These are phyloP conservation scores for Metschnikowia cerradonensis DNA, from an alignment of 805 yeast species.

Conservation along the genomic window DNA sequence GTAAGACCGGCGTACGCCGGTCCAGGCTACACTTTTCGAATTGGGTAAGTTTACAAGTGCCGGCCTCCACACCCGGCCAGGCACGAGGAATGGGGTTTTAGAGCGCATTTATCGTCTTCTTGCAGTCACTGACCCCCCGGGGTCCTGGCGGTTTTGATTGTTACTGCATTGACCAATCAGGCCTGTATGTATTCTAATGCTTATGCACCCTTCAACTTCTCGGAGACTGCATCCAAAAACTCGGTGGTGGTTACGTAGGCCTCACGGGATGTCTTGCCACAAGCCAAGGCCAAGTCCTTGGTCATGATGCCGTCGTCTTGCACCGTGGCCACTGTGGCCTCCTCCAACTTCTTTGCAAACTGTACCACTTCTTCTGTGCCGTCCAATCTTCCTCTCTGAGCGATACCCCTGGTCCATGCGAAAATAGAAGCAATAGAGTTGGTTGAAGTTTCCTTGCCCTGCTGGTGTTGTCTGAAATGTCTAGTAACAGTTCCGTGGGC, in stretches of 20 bases:
- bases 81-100: no score
- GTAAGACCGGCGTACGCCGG: not conserved
- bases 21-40: not conserved
- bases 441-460: constrained; percentile 95
- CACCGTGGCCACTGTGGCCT: constrained; percentile 84
- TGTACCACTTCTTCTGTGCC: constrained; percentile 76
- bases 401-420: constrained; percentile 94
- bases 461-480: constrained; percentile 93
- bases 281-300: constrained; percentile 88
- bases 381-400: constrained; percentile 89
- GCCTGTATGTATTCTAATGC: not conserved
- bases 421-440: constrained; percentile 96
- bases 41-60: no score
- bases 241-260: constrained; percentile 88
- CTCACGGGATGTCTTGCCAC: constrained; percentile 79
- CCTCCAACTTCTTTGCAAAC: constrained; percentile 76
- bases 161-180: not conserved
- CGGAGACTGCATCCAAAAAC: constrained; percentile 78
- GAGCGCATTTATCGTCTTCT: not conserved
- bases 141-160: not conserved
- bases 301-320: constrained; percentile 85
- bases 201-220: constrained; percentile 43
- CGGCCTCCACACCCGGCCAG: not conserved
- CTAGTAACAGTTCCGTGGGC: constrained; percentile 99
- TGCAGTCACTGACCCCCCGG: not conserved